A percentile compares a stretch with the other conserved stretches of the same genome.
Conservation (phyloP, 2,329 filamentous ascomycete genomes). For the Fusarium metavorans region DNA sequence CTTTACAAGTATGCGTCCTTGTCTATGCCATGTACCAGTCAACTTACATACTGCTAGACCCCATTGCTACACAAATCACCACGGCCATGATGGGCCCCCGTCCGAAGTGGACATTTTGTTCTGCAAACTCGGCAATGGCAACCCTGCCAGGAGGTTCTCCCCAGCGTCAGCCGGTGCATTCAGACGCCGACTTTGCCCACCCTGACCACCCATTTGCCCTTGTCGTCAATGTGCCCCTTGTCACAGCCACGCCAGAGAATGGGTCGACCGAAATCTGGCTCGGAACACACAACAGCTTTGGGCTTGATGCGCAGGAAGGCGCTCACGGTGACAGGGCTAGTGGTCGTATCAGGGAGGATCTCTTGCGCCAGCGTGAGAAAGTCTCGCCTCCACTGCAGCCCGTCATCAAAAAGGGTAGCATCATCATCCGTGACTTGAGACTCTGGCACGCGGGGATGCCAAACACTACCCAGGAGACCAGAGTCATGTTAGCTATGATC, state of each 20-base stretch:
- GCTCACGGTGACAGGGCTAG: slow-evolving; percentile 64
- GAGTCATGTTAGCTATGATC: slow-evolving; percentile 72
- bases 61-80: slow-evolving; percentile 67
- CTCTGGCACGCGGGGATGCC: slow-evolving; percentile 75
- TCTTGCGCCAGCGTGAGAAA: slow-evolving; percentile 53
- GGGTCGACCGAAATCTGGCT: slow-evolving; percentile 72
- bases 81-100: slow-evolving; percentile 65
- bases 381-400: slow-evolving; percentile 62
- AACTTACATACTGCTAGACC: slow-evolving; percentile 52
- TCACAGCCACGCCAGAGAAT: slow-evolving; percentile 63
- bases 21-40: too few species aligned
- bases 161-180: slow-evolving; percentile 67
- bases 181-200: slow-evolving; percentile 69
- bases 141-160: slow-evolving; percentile 54
- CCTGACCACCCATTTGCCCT: slow-evolving; percentile 67
- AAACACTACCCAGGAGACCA: slow-evolving; percentile 61
- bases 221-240: slow-evolving; percentile 65
- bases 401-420: slow-evolving; percentile 63
- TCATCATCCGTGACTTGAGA: slow-evolving; percentile 69
- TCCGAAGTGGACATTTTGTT: slow-evolving; percentile 69
- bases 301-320: slow-evolving; percentile 58
- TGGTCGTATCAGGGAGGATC: slow-evolving; percentile 58
- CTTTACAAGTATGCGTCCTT: slow-evolving; percentile 60
- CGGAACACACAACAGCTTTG: slow-evolving; percentile 60
- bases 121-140: slow-evolving; percentile 69